phyloP scores from a whole-genome alignment of 1,284 basidiomycete species.

The Neonothopanus nambi region DNA sequence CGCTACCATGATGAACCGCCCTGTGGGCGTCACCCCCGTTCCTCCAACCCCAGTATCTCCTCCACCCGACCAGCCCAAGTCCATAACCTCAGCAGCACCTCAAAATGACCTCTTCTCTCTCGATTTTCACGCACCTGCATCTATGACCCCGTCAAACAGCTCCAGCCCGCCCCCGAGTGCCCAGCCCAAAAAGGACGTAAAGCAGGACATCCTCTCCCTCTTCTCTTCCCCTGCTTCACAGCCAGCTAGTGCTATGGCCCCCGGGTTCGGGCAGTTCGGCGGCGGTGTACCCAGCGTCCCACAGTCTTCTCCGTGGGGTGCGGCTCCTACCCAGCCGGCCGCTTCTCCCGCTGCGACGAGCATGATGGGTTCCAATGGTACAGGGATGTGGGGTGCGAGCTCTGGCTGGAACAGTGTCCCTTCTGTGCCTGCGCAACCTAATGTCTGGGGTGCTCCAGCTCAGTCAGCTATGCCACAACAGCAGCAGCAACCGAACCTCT shows the following conservation, averaged over 20 bases:
- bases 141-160: conserved; percentile 33
- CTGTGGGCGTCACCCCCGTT: conserved; percentile 17
- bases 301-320: conserved; percentile 27
- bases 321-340: conserved; percentile 23
- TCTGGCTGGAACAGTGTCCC: conserved; percentile 57
- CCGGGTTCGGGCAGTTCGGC: conserved; percentile 31
- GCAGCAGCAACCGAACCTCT: conserved; percentile 28
- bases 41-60: conserved; percentile 24
- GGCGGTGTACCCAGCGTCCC: no score
- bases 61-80: conserved; percentile 26
- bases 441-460: conserved; percentile 25
- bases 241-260: conserved; percentile 24
- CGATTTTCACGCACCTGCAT: conserved; percentile 71
- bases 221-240: conserved; percentile 56
- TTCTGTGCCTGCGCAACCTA: conserved; percentile 28
- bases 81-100: conserved; percentile 23
- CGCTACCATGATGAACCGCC: conserved; percentile 21
- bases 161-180: conserved; percentile 23
- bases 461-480: conserved; percentile 9
- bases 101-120: conserved; percentile 80
- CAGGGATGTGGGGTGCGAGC: conserved; percentile 63
- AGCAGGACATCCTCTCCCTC: conserved; percentile 86
- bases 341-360: conserved; percentile 35
- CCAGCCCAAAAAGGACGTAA: conserved; percentile 65
- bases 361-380: conserved; percentile 57